Percentiles rank a stretch among this genome's conserved stretches.
These are phyloP conservation scores for Penicillium canescens DNA, from an alignment of 495 filamentous ascomycete species.

Conservation along the genomic window DNA sequence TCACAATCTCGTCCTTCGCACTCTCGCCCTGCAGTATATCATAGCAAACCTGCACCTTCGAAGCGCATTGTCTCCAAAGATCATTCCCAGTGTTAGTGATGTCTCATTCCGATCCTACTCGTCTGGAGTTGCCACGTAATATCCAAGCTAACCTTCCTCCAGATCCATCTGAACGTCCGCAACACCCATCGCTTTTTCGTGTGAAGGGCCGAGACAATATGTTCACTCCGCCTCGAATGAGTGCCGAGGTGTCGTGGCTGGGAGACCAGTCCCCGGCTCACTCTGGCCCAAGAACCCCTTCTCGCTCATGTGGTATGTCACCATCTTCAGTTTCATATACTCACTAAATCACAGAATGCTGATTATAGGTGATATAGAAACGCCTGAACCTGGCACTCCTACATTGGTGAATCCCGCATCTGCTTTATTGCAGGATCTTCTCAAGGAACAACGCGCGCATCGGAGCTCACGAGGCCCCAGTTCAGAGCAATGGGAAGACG, in stretches of 20 bases:
- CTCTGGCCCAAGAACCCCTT: constrained; percentile 24
- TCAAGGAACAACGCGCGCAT: constrained; percentile 49
- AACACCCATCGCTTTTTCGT: constrained; percentile 37
- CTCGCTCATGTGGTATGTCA: constrained; percentile 17
- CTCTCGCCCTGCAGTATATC: constrained; percentile 29
- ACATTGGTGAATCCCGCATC: constrained; percentile 47
- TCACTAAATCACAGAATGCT: constrained; percentile 3
- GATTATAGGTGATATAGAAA: constrained; percentile 21
- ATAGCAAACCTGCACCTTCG: constrained; percentile 20
- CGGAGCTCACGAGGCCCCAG: constrained; percentile 31
- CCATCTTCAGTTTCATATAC: background rate
- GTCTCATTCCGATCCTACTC: background rate
- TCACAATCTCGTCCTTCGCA: constrained; percentile 17
- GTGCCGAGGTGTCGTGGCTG: constrained; percentile 36
- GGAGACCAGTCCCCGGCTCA: constrained; percentile 32
- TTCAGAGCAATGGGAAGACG: constrained; percentile 26
- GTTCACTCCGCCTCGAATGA: constrained; percentile 36
- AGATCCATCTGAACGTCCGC: constrained; percentile 28
- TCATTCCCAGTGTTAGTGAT: constrained; percentile 27
- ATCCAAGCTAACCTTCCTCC: background rate
- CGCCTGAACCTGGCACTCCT: constrained; percentile 27
- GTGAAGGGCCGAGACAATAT: constrained; percentile 39
- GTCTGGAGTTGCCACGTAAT: background rate
- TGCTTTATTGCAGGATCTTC: constrained; percentile 43
- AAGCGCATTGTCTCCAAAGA: constrained; percentile 18